These are phyloP conservation scores for Penicillium arizonense DNA, from an alignment of 495 filamentous ascomycete genomes.

Conservation along the genomic window DNA sequence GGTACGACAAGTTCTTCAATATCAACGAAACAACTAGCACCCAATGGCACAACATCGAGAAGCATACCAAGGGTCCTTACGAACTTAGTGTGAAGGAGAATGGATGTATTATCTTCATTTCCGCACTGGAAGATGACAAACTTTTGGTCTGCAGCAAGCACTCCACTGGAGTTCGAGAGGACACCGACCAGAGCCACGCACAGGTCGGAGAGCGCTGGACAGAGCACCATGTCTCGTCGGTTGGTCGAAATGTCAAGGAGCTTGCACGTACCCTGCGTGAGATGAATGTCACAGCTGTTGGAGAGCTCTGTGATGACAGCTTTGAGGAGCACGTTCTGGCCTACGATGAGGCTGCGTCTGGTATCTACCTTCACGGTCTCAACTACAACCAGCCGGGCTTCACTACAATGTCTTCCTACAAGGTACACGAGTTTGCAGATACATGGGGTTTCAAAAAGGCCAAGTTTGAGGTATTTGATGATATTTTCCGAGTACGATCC, in stretches of 20 bases:
- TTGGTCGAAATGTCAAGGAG: constrained; percentile 75
- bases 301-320: constrained; percentile 91
- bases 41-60: constrained; percentile 75
- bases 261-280: constrained; percentile 70
- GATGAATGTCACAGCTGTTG: constrained; percentile 89
- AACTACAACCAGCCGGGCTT: constrained; percentile 93
- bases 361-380: constrained; percentile 92
- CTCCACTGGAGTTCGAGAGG: constrained; percentile 75
- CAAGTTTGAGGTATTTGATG: constrained; percentile 73
- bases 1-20: constrained; percentile 99
- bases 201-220: constrained; percentile 81
- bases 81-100: constrained; percentile 98
- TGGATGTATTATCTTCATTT: constrained; percentile 97
- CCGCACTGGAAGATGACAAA: constrained; percentile 81
- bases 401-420: constrained; percentile 71
- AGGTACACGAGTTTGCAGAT: constrained; percentile 86
- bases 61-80: constrained; percentile 81
- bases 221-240: constrained; percentile 68
- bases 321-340: constrained; percentile 98
- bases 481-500: constrained; percentile 65
- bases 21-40: constrained; percentile 74
- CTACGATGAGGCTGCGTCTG: constrained; percentile 79
- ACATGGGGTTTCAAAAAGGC: constrained; percentile 93
- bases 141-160: constrained; percentile 97
- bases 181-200: constrained; percentile 75